Conservation (phyloP, 371 early-diverging fungal species). For the Mortierella sp. region DNA sequence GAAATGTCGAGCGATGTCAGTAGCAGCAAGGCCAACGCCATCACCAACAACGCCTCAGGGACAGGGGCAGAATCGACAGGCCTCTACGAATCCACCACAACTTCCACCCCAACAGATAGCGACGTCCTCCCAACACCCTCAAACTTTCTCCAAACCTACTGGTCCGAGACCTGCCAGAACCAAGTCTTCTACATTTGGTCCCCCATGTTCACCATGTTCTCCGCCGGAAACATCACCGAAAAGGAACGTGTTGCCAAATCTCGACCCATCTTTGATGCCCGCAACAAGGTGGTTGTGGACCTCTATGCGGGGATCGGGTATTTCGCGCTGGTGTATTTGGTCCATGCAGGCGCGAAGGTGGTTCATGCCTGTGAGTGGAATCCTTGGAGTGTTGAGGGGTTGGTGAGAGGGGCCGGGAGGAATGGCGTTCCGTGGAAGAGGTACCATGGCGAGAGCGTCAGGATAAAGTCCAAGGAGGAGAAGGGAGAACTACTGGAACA, state of each 20-base stretch:
- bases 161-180: conserved; percentile 59
- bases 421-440: conserved; percentile 44
- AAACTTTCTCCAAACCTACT: conserved; percentile 37
- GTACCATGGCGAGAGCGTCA: background rate
- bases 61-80: background rate
- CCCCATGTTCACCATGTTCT: conserved; percentile 64
- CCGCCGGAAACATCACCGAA: conserved; percentile 61
- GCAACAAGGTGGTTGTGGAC: conserved; percentile 55
- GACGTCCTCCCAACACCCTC: conserved; percentile 21
- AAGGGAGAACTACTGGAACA: background rate
- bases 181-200: conserved; percentile 59
- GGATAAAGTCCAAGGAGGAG: background rate
- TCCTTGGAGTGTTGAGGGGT: conserved; percentile 60
- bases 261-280: conserved; percentile 47
- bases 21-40: background rate
- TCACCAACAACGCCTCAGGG: background rate
- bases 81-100: background rate
- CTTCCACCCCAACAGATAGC: background rate
- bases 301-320: conserved; percentile 64
- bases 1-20: conserved; percentile 2
- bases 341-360: conserved; percentile 53
- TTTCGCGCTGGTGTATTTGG: conserved; percentile 59
- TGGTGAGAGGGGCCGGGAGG: conserved; percentile 44
- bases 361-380: conserved; percentile 65
- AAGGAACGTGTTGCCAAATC: conserved; percentile 57